A percentile compares a stretch with the other conserved stretches of the same genome.
These are phyloP conservation scores for Grifola frondosa DNA, from an alignment of 1,284 basidiomycete genomes.

Conservation along the genomic window DNA sequence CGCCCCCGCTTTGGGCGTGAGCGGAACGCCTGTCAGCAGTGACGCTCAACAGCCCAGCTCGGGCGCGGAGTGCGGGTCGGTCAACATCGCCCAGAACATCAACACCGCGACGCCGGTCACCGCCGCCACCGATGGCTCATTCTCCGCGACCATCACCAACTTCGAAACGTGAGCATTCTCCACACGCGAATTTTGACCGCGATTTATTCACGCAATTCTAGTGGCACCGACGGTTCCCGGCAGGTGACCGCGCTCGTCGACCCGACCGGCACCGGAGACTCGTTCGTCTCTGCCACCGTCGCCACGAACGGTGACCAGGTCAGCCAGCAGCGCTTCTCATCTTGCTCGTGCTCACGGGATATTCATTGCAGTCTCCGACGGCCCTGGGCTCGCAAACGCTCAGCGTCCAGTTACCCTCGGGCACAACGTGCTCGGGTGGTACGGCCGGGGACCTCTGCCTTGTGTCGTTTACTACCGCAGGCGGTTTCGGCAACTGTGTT, in stretches of 20 bases:
- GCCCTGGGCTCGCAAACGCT: slow-evolving; percentile 39
- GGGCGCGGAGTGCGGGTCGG: slow-evolving; percentile 41
- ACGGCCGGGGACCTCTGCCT: slow-evolving; percentile 43
- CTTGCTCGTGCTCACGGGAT: no score
- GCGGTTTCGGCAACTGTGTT: slow-evolving; percentile 53
- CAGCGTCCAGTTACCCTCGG: slow-evolving; percentile 43
- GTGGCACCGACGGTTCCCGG: slow-evolving; percentile 47
- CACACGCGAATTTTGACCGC: no score
- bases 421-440: slow-evolving; percentile 50
- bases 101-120: slow-evolving; percentile 40
- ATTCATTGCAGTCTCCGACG: slow-evolving; percentile 29
- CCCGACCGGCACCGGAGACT: slow-evolving; percentile 34
- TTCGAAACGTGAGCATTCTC: slow-evolving; percentile 48
- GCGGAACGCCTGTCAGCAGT: slow-evolving; percentile 35
- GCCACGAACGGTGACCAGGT: slow-evolving; percentile 36
- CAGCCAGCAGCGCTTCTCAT: no score
- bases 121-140: slow-evolving; percentile 41
- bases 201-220: slow-evolving; percentile 16
- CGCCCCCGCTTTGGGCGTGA: slow-evolving; percentile 45
- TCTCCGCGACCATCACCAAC: slow-evolving; percentile 42
- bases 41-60: slow-evolving; percentile 45
- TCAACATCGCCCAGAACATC: slow-evolving; percentile 40
- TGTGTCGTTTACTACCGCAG: slow-evolving; percentile 44
- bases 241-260: slow-evolving; percentile 38
- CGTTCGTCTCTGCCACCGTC: slow-evolving; percentile 35